phyloP scores from a whole-genome alignment of 2,329 filamentous ascomycete genomes.

The Diplodia scrobiculata region DNA sequence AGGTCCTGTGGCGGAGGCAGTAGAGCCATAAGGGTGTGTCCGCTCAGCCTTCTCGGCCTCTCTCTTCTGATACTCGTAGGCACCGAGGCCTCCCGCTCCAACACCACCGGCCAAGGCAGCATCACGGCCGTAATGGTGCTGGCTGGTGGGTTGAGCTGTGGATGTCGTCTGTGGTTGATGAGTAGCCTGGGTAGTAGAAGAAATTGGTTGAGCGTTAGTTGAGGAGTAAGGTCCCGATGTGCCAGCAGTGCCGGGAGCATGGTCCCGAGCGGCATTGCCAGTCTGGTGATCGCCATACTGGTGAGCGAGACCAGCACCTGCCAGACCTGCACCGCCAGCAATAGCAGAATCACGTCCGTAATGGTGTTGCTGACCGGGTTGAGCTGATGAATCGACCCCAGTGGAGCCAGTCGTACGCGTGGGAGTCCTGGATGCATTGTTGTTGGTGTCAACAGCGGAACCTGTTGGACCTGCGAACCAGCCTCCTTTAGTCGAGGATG shows the following conservation, averaged over 20 bases:
- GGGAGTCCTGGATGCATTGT: background rate
- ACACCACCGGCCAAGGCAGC: conserved; percentile 39
- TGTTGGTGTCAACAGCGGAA: conserved; percentile 5
- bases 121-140: conserved; percentile 41
- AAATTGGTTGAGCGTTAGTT: background rate
- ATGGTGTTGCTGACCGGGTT: conserved; percentile 33
- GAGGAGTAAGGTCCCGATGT: background rate
- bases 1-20: background rate
- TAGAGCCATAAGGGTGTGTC: conserved; percentile 6
- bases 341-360: conserved; percentile 37
- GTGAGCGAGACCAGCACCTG: conserved; percentile 33
- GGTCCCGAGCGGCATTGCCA: background rate
- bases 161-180: background rate
- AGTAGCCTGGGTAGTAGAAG: background rate
- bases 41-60: conserved; percentile 12
- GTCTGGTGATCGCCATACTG: conserved; percentile 19
- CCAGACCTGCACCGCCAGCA: conserved; percentile 35
- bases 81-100: conserved; percentile 36
- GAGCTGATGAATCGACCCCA: background rate
- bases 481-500: conserved; percentile 2
- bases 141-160: conserved; percentile 20
- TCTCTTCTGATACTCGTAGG: conserved; percentile 28
- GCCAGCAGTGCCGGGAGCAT: background rate
- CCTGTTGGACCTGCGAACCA: conserved; percentile 20
- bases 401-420: background rate